Conservation (phyloP, 352 stramenopile species). For the Plasmopara halstedii region DNA sequence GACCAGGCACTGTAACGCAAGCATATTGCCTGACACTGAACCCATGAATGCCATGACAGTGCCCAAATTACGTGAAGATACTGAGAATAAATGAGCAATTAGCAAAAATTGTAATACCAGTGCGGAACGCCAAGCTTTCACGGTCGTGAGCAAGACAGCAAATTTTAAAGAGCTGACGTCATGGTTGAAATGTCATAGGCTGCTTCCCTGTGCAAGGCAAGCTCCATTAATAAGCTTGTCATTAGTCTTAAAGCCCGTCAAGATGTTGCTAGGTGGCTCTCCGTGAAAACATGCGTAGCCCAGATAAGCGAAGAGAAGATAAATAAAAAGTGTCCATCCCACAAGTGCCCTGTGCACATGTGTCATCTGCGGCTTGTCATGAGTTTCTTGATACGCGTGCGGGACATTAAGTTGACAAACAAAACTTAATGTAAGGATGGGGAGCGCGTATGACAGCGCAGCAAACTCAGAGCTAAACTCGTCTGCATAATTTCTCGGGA, state of each 20-base stretch:
- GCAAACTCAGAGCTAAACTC: conserved; percentile 56
- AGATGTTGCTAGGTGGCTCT: conserved; percentile 75
- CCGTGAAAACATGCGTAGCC: conserved; percentile 78
- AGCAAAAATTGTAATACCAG: conserved; percentile 66
- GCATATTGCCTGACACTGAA: conserved; percentile 58
- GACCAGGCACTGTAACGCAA: conserved; percentile 59
- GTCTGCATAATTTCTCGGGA: conserved; percentile 31
- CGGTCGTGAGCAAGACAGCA: conserved; percentile 61
- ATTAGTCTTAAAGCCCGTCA: conserved; percentile 62
- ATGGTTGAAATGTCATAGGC: conserved; percentile 81
- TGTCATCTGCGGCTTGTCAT: conserved; percentile 61
- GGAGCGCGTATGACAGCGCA: conserved; percentile 60
- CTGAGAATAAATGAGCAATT: conserved; percentile 46
- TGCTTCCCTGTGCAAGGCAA: conserved; percentile 55
- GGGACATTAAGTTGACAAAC: conserved; percentile 78
- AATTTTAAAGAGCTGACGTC: conserved; percentile 69
- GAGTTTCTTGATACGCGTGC: conserved; percentile 68
- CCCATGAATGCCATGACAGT: conserved; percentile 75
- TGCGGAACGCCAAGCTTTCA: conserved; percentile 62
- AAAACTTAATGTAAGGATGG: conserved; percentile 77
- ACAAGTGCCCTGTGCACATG: conserved; percentile 60
- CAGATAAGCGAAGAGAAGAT: conserved; percentile 57
- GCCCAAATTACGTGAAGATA: conserved; percentile 55
- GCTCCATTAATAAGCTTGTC: conserved; percentile 75
- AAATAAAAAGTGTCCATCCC: conserved; percentile 40